Evolutionary conservation across 192 early-diverging fungal genomes (phyloP).

Genomic region (Lunasporangiospora selenospora): DNA sequence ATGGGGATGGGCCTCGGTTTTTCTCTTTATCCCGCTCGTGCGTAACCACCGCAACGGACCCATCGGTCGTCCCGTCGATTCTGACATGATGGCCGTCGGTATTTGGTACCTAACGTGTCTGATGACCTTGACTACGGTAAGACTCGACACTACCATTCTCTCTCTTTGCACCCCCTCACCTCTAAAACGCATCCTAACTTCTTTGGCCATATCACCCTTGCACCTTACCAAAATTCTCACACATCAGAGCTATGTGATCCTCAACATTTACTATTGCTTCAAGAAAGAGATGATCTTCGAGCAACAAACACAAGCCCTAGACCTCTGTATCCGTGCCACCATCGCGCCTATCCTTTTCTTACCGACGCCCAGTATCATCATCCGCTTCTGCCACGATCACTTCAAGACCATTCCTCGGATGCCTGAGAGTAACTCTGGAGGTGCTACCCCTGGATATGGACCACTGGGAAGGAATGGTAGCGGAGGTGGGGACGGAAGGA

Average conservation of each 20-base stretch:
- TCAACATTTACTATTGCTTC: constrained; percentile 10
- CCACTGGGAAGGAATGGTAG: too few species aligned
- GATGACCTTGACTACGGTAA: constrained; percentile 10
- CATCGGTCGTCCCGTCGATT: constrained; percentile 16
- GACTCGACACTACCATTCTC: not conserved
- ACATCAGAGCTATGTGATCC: constrained; percentile 5
- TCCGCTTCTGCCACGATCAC: constrained; percentile 14
- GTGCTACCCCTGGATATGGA: too few species aligned
- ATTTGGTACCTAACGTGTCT: constrained; percentile 33
- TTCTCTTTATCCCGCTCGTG: constrained; percentile 36
- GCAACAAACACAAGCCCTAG: constrained; percentile 27
- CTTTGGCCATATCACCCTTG: not conserved
- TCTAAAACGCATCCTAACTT: not conserved
- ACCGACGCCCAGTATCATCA: constrained; percentile 20
- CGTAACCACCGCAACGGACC: constrained; percentile 13
- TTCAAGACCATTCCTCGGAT: constrained; percentile 5
- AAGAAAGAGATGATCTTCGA: constrained; percentile 1
- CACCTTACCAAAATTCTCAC: not conserved
- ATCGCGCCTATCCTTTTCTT: constrained; percentile 21
- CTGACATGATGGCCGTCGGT: constrained; percentile 33
- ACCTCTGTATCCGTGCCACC: constrained; percentile 33
- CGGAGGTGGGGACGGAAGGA: too few species aligned
- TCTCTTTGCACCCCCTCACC: not conserved
- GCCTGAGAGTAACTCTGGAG: too few species aligned
- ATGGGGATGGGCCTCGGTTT: constrained; percentile 17